A percentile compares a stretch with the other conserved stretches of the same genome.
Conservation (phyloP, 208 protist genomes). For the Spongospora subterranea region DNA sequence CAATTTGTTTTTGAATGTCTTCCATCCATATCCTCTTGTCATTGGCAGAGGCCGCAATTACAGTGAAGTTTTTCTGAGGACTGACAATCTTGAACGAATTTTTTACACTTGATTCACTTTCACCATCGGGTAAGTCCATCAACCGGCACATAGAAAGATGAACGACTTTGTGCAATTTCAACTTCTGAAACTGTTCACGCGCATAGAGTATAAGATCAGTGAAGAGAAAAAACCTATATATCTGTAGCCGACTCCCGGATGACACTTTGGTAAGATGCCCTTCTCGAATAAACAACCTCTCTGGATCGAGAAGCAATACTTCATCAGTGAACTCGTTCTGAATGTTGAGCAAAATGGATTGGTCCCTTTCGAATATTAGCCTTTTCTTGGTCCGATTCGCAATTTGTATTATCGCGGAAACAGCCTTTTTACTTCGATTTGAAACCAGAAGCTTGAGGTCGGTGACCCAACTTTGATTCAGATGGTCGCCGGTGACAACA, state of each 20-base stretch:
- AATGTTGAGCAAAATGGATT: slow-evolving; percentile 34
- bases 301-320: slow-evolving; percentile 10
- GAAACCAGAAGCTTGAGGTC: slow-evolving; percentile 20
- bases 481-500: not conserved
- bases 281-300: slow-evolving; percentile 22
- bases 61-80: slow-evolving; percentile 40
- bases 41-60: not conserved
- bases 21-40: slow-evolving; percentile 45
- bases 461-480: slow-evolving; percentile 38
- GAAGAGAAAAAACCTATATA: slow-evolving; percentile 54
- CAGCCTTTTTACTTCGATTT: slow-evolving; percentile 39
- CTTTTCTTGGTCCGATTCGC: not conserved
- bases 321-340: slow-evolving; percentile 50
- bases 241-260: not conserved
- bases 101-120: not conserved
- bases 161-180: slow-evolving; percentile 45
- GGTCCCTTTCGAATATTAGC: slow-evolving; percentile 25
- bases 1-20: slow-evolving; percentile 47
- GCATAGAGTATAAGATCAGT: slow-evolving; percentile 29
- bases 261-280: slow-evolving; percentile 38
- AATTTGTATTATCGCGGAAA: not conserved
- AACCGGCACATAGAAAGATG: slow-evolving; percentile 45
- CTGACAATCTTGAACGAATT: slow-evolving; percentile 29
- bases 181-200: slow-evolving; percentile 50
- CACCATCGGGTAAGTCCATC: not conserved